Evolutionary conservation across 2,329 filamentous ascomycete species (phyloP).

Genomic region (Lojkania enalia): DNA sequence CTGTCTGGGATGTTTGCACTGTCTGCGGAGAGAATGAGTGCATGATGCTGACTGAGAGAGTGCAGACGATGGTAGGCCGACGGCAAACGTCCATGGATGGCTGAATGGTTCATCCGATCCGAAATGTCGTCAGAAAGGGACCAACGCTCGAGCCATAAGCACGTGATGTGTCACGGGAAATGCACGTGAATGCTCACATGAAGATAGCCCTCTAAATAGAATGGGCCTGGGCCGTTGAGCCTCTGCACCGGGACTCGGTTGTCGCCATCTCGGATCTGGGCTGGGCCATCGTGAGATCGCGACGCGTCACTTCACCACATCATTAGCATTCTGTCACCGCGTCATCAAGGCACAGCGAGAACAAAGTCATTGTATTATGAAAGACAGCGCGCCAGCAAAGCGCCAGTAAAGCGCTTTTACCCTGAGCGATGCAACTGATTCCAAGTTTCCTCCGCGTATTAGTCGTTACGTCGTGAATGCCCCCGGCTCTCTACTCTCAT

Average conservation of each 20-base stretch:
- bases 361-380: conserved; percentile 24
- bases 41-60: background rate
- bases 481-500: conserved; percentile 8
- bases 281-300: background rate
- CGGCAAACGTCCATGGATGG: conserved; percentile 9
- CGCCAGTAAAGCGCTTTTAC: too few species aligned
- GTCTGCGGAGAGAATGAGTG: too few species aligned
- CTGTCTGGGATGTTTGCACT: too few species aligned
- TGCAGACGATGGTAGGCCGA: background rate
- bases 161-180: too few species aligned
- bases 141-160: too few species aligned
- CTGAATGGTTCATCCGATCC: conserved; percentile 12
- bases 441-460: background rate
- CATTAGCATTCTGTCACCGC: conserved; percentile 8
- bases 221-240: too few species aligned
- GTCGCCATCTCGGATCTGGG: background rate
- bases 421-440: conserved; percentile 1
- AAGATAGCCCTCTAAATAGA: too few species aligned
- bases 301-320: conserved; percentile 5
- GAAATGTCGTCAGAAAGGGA: too few species aligned
- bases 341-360: conserved; percentile 29
- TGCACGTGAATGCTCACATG: too few species aligned
- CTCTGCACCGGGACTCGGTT: background rate
- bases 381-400: background rate
- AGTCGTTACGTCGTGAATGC: conserved; percentile 10